These are phyloP conservation scores for Xylaria sp. DNA, from an alignment of 2,329 filamentous ascomycete species.

Conservation along the genomic window DNA sequence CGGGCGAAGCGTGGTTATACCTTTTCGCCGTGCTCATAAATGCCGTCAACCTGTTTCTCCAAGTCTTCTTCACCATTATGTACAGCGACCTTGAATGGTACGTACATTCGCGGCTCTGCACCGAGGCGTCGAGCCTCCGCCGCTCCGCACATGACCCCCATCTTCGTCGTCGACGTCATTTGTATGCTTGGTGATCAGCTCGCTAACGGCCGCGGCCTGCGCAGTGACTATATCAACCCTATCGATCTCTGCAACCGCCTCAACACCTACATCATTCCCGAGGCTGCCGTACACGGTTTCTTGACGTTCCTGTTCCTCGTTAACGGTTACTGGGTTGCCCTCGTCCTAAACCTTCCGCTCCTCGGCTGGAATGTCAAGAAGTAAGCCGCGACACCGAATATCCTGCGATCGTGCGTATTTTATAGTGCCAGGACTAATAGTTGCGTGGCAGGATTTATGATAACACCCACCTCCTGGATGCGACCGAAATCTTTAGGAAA, in stretches of 20 bases:
- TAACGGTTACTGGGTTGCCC: conserved; percentile 97
- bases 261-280: conserved; percentile 99
- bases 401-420: not conserved
- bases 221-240: conserved; percentile 98
- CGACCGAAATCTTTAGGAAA: conserved; percentile 99
- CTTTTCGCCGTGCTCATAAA: conserved; percentile 98
- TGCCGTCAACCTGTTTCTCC: conserved; percentile 98
- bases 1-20: conserved; percentile 98
- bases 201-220: conserved; percentile 21
- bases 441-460: conserved; percentile 79
- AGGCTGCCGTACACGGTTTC: conserved; percentile 97
- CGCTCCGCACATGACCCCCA: conserved; percentile 29
- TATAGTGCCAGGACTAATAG: conserved; percentile 34
- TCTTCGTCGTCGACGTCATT: conserved; percentile 40
- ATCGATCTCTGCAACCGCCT: conserved; percentile 99
- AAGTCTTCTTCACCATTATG: conserved; percentile 99
- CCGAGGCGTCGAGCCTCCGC: conserved; percentile 29
- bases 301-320: conserved; percentile 95
- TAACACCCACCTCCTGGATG: conserved; percentile 95
- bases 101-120: conserved; percentile 51
- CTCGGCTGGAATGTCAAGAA: conserved; percentile 97
- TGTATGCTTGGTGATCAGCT: conserved; percentile 18
- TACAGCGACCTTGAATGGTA: conserved; percentile 99
- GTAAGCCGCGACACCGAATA: conserved; percentile 64
- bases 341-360: conserved; percentile 91